These are phyloP conservation scores for Metschnikowia orientalis DNA, from an alignment of 805 yeast genomes.

Conservation along the genomic window DNA sequence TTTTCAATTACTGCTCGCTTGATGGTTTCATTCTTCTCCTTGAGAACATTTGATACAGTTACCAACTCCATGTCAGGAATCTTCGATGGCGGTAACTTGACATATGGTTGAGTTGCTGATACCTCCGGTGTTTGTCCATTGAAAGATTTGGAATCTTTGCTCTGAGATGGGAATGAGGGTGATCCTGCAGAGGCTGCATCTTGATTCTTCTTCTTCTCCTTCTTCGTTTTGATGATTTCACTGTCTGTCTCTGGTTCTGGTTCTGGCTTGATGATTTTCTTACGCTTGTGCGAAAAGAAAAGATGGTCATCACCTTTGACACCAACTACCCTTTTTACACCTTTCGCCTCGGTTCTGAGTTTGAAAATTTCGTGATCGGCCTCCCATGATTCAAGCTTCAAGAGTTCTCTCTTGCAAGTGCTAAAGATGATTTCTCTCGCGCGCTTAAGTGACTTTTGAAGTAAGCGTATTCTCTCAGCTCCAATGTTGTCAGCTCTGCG, in stretches of 20 bases:
- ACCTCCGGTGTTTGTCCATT: conserved; percentile 17
- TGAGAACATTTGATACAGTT: conserved; percentile 69
- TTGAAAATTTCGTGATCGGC: conserved; percentile 67
- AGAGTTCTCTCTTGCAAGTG: conserved; percentile 71
- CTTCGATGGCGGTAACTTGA: conserved; percentile 81
- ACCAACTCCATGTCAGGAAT: conserved; percentile 89
- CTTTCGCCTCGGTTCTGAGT: conserved; percentile 66
- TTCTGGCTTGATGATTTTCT: conserved; percentile 37
- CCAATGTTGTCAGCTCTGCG: conserved; percentile 90
- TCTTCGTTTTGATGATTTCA: conserved; percentile 10
- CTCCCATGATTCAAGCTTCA: conserved; percentile 56
- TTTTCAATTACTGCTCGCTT: conserved; percentile 83
- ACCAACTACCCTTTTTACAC: conserved; percentile 67
- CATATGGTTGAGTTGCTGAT: conserved; percentile 66
- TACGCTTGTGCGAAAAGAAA: conserved; percentile 71
- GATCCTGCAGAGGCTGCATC: conserved; percentile 11
- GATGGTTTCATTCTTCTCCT: conserved; percentile 72
- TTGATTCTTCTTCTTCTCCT: conserved; percentile 16
- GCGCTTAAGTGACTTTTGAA: conserved; percentile 71
- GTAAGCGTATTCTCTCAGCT: conserved; percentile 70
- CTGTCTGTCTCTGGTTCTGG: conserved; percentile 35
- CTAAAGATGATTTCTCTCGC: conserved; percentile 66
- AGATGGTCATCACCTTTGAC: conserved; percentile 83
- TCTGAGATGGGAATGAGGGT: conserved; percentile 8
- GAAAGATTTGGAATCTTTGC: conserved; percentile 12